A percentile compares a stretch with the other conserved stretches of the same genome.
Conservation (phyloP, 441 rosid genomes). For the Flueggea neowawraea region DNA sequence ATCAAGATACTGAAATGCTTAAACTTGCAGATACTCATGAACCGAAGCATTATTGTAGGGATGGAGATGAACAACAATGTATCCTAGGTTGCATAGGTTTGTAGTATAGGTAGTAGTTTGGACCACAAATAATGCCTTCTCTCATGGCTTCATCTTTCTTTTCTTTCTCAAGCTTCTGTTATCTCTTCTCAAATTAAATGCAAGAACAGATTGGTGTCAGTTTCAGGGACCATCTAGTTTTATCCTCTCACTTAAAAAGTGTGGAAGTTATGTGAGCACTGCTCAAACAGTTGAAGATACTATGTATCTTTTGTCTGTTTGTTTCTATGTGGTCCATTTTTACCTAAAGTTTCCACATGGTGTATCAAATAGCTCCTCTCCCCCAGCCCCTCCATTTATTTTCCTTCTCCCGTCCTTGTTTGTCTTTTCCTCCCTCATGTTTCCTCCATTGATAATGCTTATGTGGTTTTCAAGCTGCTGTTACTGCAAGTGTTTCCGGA, state of each 20-base stretch:
- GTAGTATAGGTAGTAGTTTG: too few relatives aligned
- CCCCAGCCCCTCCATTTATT: not conserved
- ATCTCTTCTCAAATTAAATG: slow-evolving; percentile 1
- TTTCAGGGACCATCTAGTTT: slow-evolving; percentile 32
- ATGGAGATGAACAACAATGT: too few relatives aligned
- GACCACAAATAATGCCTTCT: too few relatives aligned
- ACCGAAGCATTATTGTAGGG: too few relatives aligned
- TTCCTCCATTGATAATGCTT: not conserved
- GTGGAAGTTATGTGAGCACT: slow-evolving; percentile 38
- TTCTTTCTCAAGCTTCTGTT: not conserved
- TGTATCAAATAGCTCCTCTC: not conserved
- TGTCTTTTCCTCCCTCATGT: not conserved
- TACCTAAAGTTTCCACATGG: too few relatives aligned
- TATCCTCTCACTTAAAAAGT: slow-evolving; percentile 21
- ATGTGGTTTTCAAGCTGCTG: too few relatives aligned
- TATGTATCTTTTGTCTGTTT: slow-evolving; percentile 18
- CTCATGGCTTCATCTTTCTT: not conserved
- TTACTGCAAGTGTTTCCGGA: too few relatives aligned
- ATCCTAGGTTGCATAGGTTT: too few relatives aligned
- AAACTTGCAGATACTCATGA: too few relatives aligned
- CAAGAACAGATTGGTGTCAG: slow-evolving; percentile 25
- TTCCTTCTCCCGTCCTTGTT: not conserved
- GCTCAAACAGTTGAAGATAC: slow-evolving; percentile 22
- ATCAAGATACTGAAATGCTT: too few relatives aligned
- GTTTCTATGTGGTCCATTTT: not conserved